Evolutionary conservation across 140 eudicot species (phyloP).

Genomic region (Erigeron philadelphicus): DNA sequence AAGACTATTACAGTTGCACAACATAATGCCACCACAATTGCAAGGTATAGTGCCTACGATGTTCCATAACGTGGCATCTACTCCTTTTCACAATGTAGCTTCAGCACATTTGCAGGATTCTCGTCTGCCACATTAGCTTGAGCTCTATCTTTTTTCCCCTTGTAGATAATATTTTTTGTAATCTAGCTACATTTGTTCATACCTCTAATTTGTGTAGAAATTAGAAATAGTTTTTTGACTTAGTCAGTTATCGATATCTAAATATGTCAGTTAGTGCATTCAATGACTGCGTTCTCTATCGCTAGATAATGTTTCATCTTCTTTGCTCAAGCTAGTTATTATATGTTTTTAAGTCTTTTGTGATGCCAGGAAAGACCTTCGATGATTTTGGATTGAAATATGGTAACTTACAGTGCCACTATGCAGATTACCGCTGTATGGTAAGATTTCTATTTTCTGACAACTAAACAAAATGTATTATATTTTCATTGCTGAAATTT

Average conservation of each 20-base stretch:
- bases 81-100: slow-evolving; percentile 44
- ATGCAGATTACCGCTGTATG: neutral
- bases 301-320: neutral
- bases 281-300: slow-evolving; percentile 12
- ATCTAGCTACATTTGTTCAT: slow-evolving; percentile 21
- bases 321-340: neutral
- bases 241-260: neutral
- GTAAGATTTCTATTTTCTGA: neutral
- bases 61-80: slow-evolving; percentile 45
- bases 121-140: slow-evolving; percentile 38
- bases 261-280: neutral
- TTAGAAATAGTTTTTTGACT: slow-evolving; percentile 11
- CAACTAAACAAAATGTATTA: neutral
- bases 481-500: neutral
- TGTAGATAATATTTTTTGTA: slow-evolving; percentile 26
- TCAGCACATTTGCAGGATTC: slow-evolving; percentile 42
- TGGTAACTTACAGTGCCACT: slow-evolving; percentile 5
- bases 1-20: slow-evolving; percentile 39
- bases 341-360: slow-evolving; percentile 14
- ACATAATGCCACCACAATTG: slow-evolving; percentile 36
- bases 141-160: neutral
- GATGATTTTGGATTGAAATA: slow-evolving; percentile 8
- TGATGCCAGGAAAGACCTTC: slow-evolving; percentile 18
- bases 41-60: slow-evolving; percentile 44
- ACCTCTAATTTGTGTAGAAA: slow-evolving; percentile 20